phyloP scores from a whole-genome alignment of 2,329 filamentous ascomycete genomes.

The Pestalotiopsis sp. region DNA sequence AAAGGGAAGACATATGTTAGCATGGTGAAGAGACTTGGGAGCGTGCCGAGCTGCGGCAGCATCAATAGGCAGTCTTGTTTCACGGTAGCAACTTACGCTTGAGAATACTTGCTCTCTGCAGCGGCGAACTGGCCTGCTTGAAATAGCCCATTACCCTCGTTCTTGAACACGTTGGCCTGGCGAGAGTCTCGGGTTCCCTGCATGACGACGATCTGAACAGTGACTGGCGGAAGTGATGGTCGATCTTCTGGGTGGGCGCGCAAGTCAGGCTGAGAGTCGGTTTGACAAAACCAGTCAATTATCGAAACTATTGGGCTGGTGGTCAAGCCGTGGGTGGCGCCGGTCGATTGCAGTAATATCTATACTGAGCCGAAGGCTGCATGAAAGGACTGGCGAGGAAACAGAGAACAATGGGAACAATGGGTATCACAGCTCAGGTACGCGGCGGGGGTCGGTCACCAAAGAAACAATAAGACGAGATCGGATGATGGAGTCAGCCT shows the following conservation, averaged over 20 bases:
- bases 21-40: background rate
- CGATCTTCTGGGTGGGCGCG: background rate
- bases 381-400: background rate
- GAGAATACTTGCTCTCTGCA: constrained; percentile 57
- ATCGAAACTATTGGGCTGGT: background rate
- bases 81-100: constrained; percentile 57
- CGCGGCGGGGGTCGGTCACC: background rate
- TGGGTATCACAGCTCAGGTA: background rate
- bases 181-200: constrained; percentile 6
- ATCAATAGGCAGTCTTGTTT: background rate
- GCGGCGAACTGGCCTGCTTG: constrained; percentile 52
- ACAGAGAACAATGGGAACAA: background rate
- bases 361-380: background rate
- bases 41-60: background rate
- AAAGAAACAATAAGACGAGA: background rate
- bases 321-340: background rate
- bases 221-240: background rate
- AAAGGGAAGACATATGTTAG: background rate
- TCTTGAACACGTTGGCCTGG: constrained; percentile 16
- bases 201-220: background rate
- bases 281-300: background rate
- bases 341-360: background rate
- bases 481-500: background rate
- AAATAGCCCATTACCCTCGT: constrained; percentile 50
- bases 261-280: background rate